phyloP scores from a whole-genome alignment of 257 asterid genomes.

The Buddleja alternifolia region DNA sequence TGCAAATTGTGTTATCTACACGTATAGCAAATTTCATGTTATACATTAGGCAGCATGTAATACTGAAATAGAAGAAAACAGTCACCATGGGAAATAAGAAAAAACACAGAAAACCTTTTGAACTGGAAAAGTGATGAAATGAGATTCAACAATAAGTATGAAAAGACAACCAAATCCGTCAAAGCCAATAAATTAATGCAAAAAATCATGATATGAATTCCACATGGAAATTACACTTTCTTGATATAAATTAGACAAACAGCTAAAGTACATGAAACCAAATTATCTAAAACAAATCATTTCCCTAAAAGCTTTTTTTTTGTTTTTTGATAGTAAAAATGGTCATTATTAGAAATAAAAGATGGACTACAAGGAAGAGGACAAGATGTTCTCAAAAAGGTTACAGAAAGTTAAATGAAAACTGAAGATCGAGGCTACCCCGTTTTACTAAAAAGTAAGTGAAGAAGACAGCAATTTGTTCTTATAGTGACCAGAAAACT shows the following conservation, averaged over 20 bases:
- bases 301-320: no score
- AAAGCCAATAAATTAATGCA: no score
- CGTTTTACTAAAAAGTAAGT: neutral
- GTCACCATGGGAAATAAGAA: conserved; percentile 10
- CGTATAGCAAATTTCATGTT: neutral
- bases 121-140: conserved; percentile 14
- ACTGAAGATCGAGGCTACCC: no score
- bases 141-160: neutral
- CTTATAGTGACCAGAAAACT: neutral
- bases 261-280: neutral
- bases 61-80: neutral
- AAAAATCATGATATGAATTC: neutral
- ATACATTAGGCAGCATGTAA: conserved; percentile 12
- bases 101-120: neutral
- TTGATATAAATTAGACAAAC: neutral
- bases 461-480: neutral
- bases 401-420: no score
- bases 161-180: no score
- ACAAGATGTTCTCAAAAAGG: no score
- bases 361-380: no score
- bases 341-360: neutral
- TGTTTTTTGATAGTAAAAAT: no score
- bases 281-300: neutral
- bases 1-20: conserved; percentile 3
- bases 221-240: neutral